Base-by-base conservation (phyloP, 495 filamentous ascomycete species). In the Aspergillus leporis region DNA sequence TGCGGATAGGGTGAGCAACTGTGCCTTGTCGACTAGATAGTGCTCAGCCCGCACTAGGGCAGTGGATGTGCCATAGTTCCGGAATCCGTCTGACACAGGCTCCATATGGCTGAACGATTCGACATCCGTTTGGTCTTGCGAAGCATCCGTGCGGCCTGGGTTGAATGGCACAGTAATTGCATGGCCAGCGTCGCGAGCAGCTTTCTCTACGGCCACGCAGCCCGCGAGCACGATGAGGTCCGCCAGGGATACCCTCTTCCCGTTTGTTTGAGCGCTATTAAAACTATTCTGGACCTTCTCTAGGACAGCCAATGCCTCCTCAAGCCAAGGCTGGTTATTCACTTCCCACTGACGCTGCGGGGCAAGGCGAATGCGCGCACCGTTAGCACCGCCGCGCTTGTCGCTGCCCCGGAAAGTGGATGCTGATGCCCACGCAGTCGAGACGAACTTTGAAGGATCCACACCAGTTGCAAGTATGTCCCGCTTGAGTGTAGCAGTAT, bases 361-460 rank as follows among this genome's bases (percentile, higher is more conserved):
- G 19, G 77, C 75, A n/a, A 90, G 83, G 36, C 87, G 85, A 65
- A 90, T 87, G 63, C 86, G 87, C 5, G 84, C 87, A 56, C 87
- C 87, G 61, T 90, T 90, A 72, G 87, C 87, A 60, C 87, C 87
- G 59, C 87, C 87, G 56, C 87, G 86, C 81, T 90, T 90, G 80
- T 90, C 87, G 60, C 83, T 74, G 57, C 86, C 85, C 50, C 87
- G 87, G 86, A 89, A 90, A 32, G 85, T 85, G 8, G 87, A 85
- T 32, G 87, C 87, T 0, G 87, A 85, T 4, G 86, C 85, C 85
- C 85, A 90, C 14, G 87, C 87, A 22, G 80, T 78, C 12, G 77
- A 75, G 53, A 90, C 76, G 41, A 90, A 75, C 65, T 83, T 80
- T 62, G 75, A 70, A 4, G 79, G 74, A 19, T 77, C 76, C 12